Percentiles rank a stretch among this genome's conserved stretches.
Evolutionary conservation across 768 basidiomycete genomes (phyloP).

Genomic region (Lentinula edodes): DNA sequence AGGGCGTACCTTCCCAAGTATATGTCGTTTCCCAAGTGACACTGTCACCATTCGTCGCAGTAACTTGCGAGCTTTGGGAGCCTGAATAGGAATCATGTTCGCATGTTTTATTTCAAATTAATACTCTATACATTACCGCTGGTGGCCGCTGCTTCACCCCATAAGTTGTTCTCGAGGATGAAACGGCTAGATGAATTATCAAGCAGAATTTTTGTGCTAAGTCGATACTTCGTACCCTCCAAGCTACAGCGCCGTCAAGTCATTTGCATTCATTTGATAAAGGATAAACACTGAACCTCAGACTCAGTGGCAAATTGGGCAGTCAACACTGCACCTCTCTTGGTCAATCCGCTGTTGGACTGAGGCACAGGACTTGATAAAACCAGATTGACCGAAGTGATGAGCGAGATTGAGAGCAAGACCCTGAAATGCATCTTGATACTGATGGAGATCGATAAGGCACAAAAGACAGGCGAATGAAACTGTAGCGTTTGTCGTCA

Average conservation of each 20-base stretch:
- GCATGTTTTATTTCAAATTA: not conserved
- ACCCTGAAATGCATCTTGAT: not conserved
- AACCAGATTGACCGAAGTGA: not conserved
- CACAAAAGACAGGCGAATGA: not conserved
- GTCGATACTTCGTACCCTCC: not conserved
- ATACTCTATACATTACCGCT: conserved; percentile 13
- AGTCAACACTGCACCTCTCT: conserved; percentile 23
- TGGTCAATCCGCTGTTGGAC: conserved; percentile 1
- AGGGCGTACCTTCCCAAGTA: conserved; percentile 21
- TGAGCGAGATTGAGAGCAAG: not conserved
- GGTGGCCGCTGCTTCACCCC: conserved; percentile 22
- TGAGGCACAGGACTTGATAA: not conserved
- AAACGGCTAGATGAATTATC: not conserved
- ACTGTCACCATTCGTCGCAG: conserved; percentile 19
- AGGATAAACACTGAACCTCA: conserved; percentile 15
- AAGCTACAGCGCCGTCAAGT: not conserved
- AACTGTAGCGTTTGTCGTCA: not conserved
- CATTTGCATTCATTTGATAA: not conserved
- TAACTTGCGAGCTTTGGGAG: conserved; percentile 25
- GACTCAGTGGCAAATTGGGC: conserved; percentile 24
- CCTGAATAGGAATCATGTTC: conserved; percentile 10
- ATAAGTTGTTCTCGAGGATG: conserved; percentile 25
- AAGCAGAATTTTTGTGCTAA: not conserved
- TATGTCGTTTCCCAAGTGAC: conserved; percentile 28
- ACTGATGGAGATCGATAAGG: not conserved